Base-by-base conservation (phyloP, 2,329 filamentous ascomycete genomes). In the Aschersonia sp. region DNA sequence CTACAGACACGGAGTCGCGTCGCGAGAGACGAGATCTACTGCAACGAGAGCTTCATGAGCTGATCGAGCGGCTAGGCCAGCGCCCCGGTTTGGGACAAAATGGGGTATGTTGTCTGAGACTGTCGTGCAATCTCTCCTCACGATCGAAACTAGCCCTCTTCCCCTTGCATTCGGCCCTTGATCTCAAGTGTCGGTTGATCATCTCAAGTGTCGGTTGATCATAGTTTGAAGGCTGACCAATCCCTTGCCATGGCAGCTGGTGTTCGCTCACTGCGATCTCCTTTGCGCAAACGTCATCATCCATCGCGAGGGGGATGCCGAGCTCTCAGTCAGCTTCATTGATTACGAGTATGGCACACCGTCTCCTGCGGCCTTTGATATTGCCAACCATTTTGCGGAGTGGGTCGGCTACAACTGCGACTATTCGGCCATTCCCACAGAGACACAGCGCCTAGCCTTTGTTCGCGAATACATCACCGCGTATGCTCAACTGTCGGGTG, bases 331-430 rank as follows among this genome's bases (percentile, higher is more conserved):
- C 45, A 72, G 78, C 60, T 97, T 98, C 67, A 98, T 98, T 63
- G 92, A 98, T 68, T 98, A 97, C 70, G 92, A 98, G 65, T 98
- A 98, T 65, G 88, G 89, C 11, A 92, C 87, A 5, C 89, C 92
- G 2, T 90, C 89, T 1, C 90, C 90, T 1, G 88, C 89, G 4
- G 89, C 90, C 2, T 98, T 98, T 66, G 92, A 98, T 63, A 81
- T 98, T 56, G 84, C 90, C 46, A 98, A 98, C 68, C 92, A 98
- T 71, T 95, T 98, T 62, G 88, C 92, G 44, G 92, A 98, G 68
- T 98, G 92, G 90, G 89, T 84, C 51, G 92, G 92, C 49, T 96
- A 96, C 60, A 87, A 94, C 57, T 98, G 92, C 71, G 88, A 97
- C 65, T 89, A 85, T 68, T 78, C 69, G 57, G 82, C 83, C 55